Conservation (phyloP, 169 alveolate species). For the Eimeria praecox region DNA sequence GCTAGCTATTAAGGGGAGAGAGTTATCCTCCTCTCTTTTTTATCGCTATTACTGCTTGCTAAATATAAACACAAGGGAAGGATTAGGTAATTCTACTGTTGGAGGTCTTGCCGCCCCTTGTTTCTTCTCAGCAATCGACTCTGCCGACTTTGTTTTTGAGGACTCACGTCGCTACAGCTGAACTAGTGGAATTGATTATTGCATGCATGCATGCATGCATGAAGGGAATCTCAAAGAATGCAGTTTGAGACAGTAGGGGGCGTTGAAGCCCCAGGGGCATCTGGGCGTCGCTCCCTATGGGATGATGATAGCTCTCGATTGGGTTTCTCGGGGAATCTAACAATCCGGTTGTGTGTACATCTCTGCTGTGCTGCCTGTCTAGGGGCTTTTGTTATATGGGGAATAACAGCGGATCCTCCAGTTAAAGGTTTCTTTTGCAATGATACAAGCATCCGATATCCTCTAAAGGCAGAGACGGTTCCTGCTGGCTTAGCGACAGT, state of each 20-base stretch:
- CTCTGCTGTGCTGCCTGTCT: constrained; percentile 11
- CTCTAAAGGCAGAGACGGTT: constrained; percentile 76
- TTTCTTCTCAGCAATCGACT: not conserved
- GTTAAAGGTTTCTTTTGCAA: constrained; percentile 73
- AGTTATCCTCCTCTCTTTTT: not conserved
- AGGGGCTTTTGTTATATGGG: constrained; percentile 63
- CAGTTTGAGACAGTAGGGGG: constrained; percentile 7
- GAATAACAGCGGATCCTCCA: constrained; percentile 46
- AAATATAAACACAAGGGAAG: not conserved
- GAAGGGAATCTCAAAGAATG: not conserved
- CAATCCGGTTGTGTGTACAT: constrained; percentile 38
- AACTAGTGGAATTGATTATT: not conserved
- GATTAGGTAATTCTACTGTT: not conserved
- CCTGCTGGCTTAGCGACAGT: constrained; percentile 65
- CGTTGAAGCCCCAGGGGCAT: not conserved
- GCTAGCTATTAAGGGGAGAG: not conserved
- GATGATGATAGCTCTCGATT: not conserved
- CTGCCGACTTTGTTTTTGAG: not conserved
- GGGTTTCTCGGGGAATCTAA: not conserved
- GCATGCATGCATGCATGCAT: not conserved
- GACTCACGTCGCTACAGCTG: not conserved
- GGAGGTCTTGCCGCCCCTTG: not conserved
- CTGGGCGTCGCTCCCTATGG: constrained; percentile 28
- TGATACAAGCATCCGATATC: constrained; percentile 77
- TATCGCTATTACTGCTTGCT: not conserved